Percentiles rank a stretch among this genome's conserved stretches.
phyloP scores from a whole-genome alignment of 2,329 filamentous ascomycete genomes.

The Neonectria hederae region DNA sequence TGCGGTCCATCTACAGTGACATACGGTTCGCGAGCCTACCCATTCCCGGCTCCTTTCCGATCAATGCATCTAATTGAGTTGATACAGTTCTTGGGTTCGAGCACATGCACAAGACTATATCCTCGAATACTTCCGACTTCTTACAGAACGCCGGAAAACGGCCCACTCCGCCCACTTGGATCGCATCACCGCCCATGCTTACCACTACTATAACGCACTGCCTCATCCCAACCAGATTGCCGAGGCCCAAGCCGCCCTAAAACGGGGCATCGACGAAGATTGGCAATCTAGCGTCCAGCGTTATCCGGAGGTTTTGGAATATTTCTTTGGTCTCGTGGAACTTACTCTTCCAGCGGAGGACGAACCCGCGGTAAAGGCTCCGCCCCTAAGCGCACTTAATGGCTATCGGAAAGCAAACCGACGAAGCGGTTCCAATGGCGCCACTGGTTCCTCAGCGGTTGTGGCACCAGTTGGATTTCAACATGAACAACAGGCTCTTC shows the following conservation, averaged over 20 bases:
- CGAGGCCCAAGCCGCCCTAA: constrained; percentile 71
- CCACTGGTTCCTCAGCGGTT: constrained; percentile 43
- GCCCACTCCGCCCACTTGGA: constrained; percentile 66
- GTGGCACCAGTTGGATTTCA: constrained; percentile 39
- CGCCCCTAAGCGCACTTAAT: constrained; percentile 64
- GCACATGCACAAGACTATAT: constrained; percentile 74
- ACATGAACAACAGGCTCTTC: constrained; percentile 37
- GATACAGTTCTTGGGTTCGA: constrained; percentile 68
- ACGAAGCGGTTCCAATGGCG: constrained; percentile 50
- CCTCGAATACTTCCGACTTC: constrained; percentile 69
- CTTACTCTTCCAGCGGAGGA: constrained; percentile 71
- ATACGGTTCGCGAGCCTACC: constrained; percentile 62
- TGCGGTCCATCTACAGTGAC: constrained; percentile 69
- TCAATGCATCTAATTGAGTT: constrained; percentile 25
- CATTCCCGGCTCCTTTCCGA: constrained; percentile 3
- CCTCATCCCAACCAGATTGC: constrained; percentile 71
- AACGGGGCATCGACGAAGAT: constrained; percentile 80
- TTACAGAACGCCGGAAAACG: constrained; percentile 69
- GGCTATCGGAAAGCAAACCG: constrained; percentile 59
- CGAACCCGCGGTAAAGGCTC: constrained; percentile 67
- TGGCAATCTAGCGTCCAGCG: constrained; percentile 79
- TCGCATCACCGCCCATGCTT: constrained; percentile 63
- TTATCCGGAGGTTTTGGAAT: constrained; percentile 84
- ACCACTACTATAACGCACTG: constrained; percentile 65
- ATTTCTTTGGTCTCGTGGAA: constrained; percentile 78